These are phyloP conservation scores for Thymus quinquecostatus DNA, from an alignment of 257 asterid genomes.

Conservation along the genomic window DNA sequence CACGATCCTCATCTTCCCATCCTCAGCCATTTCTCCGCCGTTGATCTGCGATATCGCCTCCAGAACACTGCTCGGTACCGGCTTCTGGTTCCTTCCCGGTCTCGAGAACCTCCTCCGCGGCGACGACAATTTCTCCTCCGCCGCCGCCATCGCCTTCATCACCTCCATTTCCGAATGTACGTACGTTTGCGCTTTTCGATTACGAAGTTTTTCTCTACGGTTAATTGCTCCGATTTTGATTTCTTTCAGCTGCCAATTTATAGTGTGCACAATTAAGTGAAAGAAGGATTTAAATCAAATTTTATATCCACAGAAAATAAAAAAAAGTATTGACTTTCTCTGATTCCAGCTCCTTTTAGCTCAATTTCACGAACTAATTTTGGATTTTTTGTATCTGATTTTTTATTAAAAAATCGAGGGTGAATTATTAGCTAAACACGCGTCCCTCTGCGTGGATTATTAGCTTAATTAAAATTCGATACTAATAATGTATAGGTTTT, in stretches of 20 bases:
- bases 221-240: background rate
- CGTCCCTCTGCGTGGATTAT: slow-evolving; percentile 25
- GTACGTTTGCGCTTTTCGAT: background rate
- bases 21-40: slow-evolving; percentile 39
- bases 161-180: slow-evolving; percentile 26
- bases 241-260: slow-evolving; percentile 16
- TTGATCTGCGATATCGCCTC: slow-evolving; percentile 47
- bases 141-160: slow-evolving; percentile 30
- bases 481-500: background rate
- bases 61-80: slow-evolving; percentile 35
- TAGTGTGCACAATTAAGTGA: slow-evolving; percentile 9
- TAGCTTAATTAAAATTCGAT: background rate
- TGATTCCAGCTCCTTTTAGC: background rate
- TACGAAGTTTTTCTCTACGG: slow-evolving; percentile 16
- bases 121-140: slow-evolving; percentile 39
- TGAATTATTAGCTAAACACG: slow-evolving; percentile 15
- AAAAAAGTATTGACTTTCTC: slow-evolving; percentile 12
- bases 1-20: slow-evolving; percentile 50
- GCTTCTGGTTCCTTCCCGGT: slow-evolving; percentile 43
- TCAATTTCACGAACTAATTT: background rate
- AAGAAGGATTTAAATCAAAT: background rate
- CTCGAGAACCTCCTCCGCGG: slow-evolving; percentile 34
- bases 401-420: background rate
- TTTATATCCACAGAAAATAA: background rate
- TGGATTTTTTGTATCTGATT: background rate